Evolutionary conservation across 2,329 filamentous ascomycete genomes (phyloP).

Genomic region (Trichoderma brevicompactum): DNA sequence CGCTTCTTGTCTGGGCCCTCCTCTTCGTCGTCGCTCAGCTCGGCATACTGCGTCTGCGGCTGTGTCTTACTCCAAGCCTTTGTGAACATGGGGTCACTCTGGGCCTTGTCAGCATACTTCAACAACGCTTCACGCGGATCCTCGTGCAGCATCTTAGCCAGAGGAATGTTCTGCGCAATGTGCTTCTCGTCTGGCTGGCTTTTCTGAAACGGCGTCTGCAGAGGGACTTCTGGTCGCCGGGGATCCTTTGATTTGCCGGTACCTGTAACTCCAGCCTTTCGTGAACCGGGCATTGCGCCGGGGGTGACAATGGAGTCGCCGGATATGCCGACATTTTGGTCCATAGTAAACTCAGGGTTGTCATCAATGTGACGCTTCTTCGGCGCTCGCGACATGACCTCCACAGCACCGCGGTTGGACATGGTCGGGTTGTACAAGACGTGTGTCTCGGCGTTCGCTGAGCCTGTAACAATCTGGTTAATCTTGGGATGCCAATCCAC

Average conservation of each 20-base stretch:
- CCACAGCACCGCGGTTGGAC: slow-evolving; percentile 79
- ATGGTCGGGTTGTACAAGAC: slow-evolving; percentile 88
- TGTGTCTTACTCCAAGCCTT: slow-evolving; percentile 92
- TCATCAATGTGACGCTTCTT: slow-evolving; percentile 97
- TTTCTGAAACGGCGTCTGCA: slow-evolving; percentile 87
- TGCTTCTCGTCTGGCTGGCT: slow-evolving; percentile 87
- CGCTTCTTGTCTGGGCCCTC: slow-evolving; percentile 70
- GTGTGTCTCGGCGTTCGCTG: slow-evolving; percentile 86
- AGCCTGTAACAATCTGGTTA: slow-evolving; percentile 95
- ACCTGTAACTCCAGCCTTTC: slow-evolving; percentile 70
- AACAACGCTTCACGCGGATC: slow-evolving; percentile 91
- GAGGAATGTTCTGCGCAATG: slow-evolving; percentile 83
- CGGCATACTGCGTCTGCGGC: slow-evolving; percentile 87
- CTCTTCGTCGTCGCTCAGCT: slow-evolving; percentile 84
- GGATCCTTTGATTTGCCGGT: slow-evolving; percentile 80
- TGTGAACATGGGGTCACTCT: slow-evolving; percentile 93
- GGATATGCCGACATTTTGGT: slow-evolving; percentile 78
- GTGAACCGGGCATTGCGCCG: slow-evolving; percentile 60
- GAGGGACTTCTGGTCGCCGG: slow-evolving; percentile 80
- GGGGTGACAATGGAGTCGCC: slow-evolving; percentile 79
- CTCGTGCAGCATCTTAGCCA: slow-evolving; percentile 93
- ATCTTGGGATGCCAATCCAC: slow-evolving; percentile 93
- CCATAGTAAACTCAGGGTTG: slow-evolving; percentile 83
- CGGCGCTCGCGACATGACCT: slow-evolving; percentile 89
- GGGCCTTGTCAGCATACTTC: slow-evolving; percentile 91